A percentile compares a stretch with the other conserved stretches of the same genome.
These are phyloP conservation scores for Cupressus sempervirens DNA, from an alignment of 75 land plant species.

Conservation along the genomic window DNA sequence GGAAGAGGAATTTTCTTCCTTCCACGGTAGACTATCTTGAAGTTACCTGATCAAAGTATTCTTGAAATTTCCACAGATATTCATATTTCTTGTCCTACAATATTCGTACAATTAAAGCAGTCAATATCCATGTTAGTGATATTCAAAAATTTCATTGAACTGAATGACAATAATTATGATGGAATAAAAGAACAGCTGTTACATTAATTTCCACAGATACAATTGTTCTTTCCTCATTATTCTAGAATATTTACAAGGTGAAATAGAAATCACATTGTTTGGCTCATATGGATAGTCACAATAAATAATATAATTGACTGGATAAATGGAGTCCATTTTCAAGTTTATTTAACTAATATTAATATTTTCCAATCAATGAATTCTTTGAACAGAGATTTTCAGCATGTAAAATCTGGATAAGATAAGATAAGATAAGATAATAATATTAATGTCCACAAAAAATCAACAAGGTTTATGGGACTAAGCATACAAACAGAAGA, in stretches of 20 bases:
- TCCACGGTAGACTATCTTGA: background rate
- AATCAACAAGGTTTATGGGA: too few relatives aligned
- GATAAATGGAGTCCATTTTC: background rate
- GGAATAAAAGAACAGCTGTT: background rate
- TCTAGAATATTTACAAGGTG: background rate
- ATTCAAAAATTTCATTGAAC: background rate
- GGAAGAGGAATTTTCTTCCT: background rate
- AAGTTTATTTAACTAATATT: background rate
- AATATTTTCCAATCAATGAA: background rate
- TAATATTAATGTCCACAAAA: too few relatives aligned
- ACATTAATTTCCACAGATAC: background rate
- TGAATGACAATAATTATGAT: background rate
- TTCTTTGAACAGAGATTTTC: background rate
- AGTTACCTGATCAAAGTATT: conserved; percentile 68
- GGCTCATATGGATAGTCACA: background rate
- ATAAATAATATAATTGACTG: background rate
- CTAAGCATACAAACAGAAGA: too few relatives aligned
- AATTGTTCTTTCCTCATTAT: background rate
- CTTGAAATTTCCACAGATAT: conserved; percentile 87
- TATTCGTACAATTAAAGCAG: conserved; percentile 15
- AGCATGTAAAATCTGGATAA: background rate
- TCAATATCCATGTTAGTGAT: background rate
- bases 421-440: too few relatives aligned
- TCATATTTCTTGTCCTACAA: conserved; percentile 82
- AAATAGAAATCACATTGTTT: background rate